A percentile compares a stretch with the other conserved stretches of the same genome.
Evolutionary conservation across 2,329 filamentous ascomycete genomes (phyloP).

Genomic region (Pyrenophora tritici-repentis): DNA sequence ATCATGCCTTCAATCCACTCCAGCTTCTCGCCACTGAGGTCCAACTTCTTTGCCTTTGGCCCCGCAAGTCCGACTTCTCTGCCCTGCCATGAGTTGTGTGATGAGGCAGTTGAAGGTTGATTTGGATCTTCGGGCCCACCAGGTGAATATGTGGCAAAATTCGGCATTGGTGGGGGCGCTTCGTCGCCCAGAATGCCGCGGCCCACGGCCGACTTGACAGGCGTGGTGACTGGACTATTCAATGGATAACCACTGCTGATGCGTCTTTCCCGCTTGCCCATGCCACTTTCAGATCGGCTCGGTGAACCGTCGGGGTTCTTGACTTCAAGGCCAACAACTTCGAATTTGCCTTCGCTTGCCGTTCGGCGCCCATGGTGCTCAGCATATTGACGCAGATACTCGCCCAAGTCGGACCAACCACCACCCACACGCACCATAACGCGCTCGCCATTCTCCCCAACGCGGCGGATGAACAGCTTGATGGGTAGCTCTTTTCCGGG

Average conservation of each 20-base stretch:
- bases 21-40: slow-evolving; percentile 72
- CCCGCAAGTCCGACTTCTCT: slow-evolving; percentile 69
- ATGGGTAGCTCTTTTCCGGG: slow-evolving; percentile 84
- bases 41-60: slow-evolving; percentile 65
- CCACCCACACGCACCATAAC: slow-evolving; percentile 98
- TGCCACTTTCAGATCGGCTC: slow-evolving; percentile 34
- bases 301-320: slow-evolving; percentile 34
- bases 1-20: slow-evolving; percentile 85
- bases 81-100: slow-evolving; percentile 44
- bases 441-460: slow-evolving; percentile 86
- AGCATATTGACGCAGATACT: slow-evolving; percentile 93
- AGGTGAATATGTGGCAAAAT: slow-evolving; percentile 33
- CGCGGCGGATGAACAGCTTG: slow-evolving; percentile 90
- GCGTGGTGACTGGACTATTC: slow-evolving; percentile 36
- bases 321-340: slow-evolving; percentile 57
- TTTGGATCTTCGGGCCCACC: slow-evolving; percentile 33
- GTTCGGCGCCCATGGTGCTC: slow-evolving; percentile 83
- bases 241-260: slow-evolving; percentile 27
- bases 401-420: slow-evolving; percentile 95
- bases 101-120: slow-evolving; percentile 34
- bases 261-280: slow-evolving; percentile 33
- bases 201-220: slow-evolving; percentile 26
- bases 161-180: slow-evolving; percentile 31
- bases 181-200: slow-evolving; percentile 25
- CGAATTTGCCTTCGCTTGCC: slow-evolving; percentile 60